Evolutionary conservation across 1,284 basidiomycete species (phyloP).

Genomic region (Marasmius oreades): DNA sequence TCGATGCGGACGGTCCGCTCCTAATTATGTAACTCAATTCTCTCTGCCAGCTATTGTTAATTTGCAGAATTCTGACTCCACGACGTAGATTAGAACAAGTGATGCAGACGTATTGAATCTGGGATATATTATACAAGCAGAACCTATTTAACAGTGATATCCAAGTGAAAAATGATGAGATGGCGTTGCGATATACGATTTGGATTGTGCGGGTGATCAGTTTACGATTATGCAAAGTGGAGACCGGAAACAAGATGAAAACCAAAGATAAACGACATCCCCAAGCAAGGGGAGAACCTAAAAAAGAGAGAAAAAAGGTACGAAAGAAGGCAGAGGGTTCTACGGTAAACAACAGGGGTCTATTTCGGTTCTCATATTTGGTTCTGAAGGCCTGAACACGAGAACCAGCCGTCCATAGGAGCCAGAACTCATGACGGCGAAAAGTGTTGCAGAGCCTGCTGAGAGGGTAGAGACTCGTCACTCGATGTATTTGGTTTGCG

Average conservation of each 20-base stretch:
- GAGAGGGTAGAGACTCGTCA: background rate
- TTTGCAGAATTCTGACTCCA: too few relatives aligned
- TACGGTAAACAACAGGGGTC: too few relatives aligned
- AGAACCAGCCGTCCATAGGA: background rate
- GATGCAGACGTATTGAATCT: too few relatives aligned
- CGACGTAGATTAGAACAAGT: too few relatives aligned
- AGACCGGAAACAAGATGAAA: background rate
- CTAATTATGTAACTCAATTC: too few relatives aligned
- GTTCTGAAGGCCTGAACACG: background rate
- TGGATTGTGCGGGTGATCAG: background rate
- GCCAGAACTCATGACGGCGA: background rate
- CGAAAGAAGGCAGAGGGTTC: background rate
- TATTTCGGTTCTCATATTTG: background rate
- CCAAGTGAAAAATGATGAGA: too few relatives aligned
- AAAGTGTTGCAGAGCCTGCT: background rate
- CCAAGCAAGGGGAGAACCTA: background rate
- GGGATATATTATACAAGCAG: too few relatives aligned
- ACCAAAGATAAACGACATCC: background rate
- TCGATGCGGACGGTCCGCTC: too few relatives aligned
- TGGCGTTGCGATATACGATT: background rate
- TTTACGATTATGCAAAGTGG: background rate
- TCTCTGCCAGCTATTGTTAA: too few relatives aligned
- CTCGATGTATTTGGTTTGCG: slow-evolving; percentile 28
- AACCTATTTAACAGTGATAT: too few relatives aligned
- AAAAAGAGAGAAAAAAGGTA: background rate